Percentiles rank a stretch among this genome's conserved stretches.
Conservation (phyloP, 140 eudicot genomes). For the Bidens hawaiensis region DNA sequence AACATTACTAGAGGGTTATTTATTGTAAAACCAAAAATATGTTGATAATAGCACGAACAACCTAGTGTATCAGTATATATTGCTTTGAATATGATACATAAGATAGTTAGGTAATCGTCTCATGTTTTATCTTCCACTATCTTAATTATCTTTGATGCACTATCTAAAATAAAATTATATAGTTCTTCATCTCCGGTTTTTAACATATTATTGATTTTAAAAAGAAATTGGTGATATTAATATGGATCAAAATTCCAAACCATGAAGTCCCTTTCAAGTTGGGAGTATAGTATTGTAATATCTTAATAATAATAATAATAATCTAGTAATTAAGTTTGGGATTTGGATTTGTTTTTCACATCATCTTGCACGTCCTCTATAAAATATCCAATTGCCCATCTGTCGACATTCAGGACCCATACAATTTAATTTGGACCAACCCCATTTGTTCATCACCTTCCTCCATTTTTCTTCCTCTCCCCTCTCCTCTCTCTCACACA, state of each 20-base stretch:
- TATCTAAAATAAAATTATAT: too few relatives aligned
- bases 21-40: too few relatives aligned
- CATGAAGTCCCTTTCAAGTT: conserved; percentile 46
- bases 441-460: conserved; percentile 46
- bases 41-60: too few relatives aligned
- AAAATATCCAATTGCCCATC: conserved; percentile 54
- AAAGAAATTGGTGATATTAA: conserved; percentile 15
- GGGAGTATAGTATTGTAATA: conserved; percentile 35
- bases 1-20: too few relatives aligned
- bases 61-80: too few relatives aligned
- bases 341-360: conserved; percentile 54
- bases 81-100: too few relatives aligned
- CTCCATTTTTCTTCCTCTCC: conserved; percentile 32
- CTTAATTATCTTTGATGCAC: too few relatives aligned
- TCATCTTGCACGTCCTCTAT: conserved; percentile 92
- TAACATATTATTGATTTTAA: too few relatives aligned
- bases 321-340: conserved; percentile 2
- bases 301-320: conserved; percentile 16
- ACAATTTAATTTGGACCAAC: conserved; percentile 28
- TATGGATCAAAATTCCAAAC: conserved; percentile 22
- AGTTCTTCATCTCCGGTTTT: too few relatives aligned
- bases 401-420: conserved; percentile 59
- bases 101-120: too few relatives aligned
- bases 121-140: too few relatives aligned
- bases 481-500: conserved; percentile 1